Evolutionary conservation across 805 yeast genomes (phyloP).

Genomic region (Candida maltosa): DNA sequence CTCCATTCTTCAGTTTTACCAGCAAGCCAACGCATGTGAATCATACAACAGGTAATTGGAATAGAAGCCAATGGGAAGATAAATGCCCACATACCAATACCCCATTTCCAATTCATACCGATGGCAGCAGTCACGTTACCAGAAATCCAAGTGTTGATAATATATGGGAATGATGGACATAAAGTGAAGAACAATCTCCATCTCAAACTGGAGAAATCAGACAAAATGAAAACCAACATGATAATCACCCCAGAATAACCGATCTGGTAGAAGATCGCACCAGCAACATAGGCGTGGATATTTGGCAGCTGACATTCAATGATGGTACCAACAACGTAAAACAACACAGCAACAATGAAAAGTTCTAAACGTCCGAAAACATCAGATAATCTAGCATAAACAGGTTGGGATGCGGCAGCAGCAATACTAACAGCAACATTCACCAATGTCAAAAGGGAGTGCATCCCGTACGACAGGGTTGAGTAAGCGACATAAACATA

Average conservation of each 20-base stretch:
- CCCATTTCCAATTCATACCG: constrained; percentile 62
- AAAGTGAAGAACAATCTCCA: constrained; percentile 69
- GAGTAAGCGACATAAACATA: constrained; percentile 46
- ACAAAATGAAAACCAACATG: constrained; percentile 52
- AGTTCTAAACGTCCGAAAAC: constrained; percentile 63
- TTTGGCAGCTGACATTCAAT: constrained; percentile 59
- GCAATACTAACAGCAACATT: constrained; percentile 56
- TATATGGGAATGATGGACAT: constrained; percentile 67
- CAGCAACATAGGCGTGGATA: constrained; percentile 60
- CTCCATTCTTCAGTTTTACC: constrained; percentile 50
- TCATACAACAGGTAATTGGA: constrained; percentile 53
- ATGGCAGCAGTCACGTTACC: constrained; percentile 51
- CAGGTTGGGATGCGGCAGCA: constrained; percentile 65
- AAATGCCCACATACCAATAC: constrained; percentile 78
- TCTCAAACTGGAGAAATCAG: constrained; percentile 66
- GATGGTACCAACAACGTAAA: constrained; percentile 62
- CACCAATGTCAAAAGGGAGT: constrained; percentile 58
- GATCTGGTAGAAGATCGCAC: constrained; percentile 48
- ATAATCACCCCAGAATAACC: constrained; percentile 65
- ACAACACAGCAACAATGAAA: constrained; percentile 44
- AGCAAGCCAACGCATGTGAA: constrained; percentile 57
- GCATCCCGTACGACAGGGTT: constrained; percentile 48
- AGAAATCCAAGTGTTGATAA: constrained; percentile 76
- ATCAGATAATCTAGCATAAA: constrained; percentile 62
- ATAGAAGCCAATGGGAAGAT: constrained; percentile 63